Conservation (phyloP, 2,329 filamentous ascomycete species). For the Pezicula carpinea region DNA sequence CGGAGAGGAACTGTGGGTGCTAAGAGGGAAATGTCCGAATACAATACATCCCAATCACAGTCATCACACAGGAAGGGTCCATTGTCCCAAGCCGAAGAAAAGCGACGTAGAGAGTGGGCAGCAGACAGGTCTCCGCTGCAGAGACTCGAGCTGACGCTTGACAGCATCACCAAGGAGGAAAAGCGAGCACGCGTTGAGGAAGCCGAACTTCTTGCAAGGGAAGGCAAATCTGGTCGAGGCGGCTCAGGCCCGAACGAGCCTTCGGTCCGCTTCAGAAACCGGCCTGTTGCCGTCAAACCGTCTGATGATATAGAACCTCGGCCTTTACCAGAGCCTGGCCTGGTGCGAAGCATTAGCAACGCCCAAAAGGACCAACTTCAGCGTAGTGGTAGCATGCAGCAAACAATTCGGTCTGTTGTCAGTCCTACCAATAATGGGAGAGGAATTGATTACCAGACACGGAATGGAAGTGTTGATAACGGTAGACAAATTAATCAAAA, state of each 20-base stretch:
- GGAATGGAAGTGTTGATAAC: slow-evolving; percentile 6
- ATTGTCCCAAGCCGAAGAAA: slow-evolving; percentile 27
- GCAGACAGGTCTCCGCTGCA: slow-evolving; percentile 86
- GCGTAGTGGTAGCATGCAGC: slow-evolving; percentile 25
- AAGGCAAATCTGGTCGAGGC: slow-evolving; percentile 34
- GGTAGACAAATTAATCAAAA: background rate
- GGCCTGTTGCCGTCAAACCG: slow-evolving; percentile 20
- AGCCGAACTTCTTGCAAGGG: slow-evolving; percentile 69
- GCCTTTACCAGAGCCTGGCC: slow-evolving; percentile 24
- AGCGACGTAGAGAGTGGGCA: slow-evolving; percentile 57
- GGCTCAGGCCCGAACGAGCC: slow-evolving; percentile 22
- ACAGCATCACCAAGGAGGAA: slow-evolving; percentile 93
- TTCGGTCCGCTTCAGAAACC: slow-evolving; percentile 27
- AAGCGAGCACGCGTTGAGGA: slow-evolving; percentile 81
- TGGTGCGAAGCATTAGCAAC: slow-evolving; percentile 28
- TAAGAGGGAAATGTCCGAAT: slow-evolving; percentile 13
- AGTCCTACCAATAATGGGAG: slow-evolving; percentile 10
- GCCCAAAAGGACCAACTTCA: slow-evolving; percentile 32
- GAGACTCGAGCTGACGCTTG: slow-evolving; percentile 84
- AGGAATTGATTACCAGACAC: slow-evolving; percentile 22
- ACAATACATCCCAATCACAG: slow-evolving; percentile 14
- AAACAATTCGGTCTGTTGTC: slow-evolving; percentile 13
- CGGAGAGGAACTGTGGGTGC: slow-evolving; percentile 11
- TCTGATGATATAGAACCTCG: slow-evolving; percentile 20
- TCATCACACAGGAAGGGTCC: slow-evolving; percentile 30